These are phyloP conservation scores for Tricholoma matsutake DNA, from an alignment of 768 basidiomycete species.

Conservation along the genomic window DNA sequence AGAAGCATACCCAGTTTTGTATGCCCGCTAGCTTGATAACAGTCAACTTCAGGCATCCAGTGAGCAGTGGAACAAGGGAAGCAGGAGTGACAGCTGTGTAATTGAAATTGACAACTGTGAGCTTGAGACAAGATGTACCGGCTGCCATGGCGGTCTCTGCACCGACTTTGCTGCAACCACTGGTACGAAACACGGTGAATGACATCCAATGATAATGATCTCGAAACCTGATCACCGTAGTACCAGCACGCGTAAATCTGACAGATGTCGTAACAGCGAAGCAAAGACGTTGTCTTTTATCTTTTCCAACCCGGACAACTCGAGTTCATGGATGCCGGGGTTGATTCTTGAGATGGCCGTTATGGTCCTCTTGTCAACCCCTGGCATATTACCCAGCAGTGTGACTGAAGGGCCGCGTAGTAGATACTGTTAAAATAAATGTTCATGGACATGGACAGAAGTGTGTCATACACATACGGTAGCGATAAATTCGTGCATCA, in stretches of 20 bases:
- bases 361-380: slow-evolving; percentile 50
- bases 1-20: slow-evolving; percentile 50
- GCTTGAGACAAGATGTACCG: slow-evolving; percentile 37
- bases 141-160: slow-evolving; percentile 43
- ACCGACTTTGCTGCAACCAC: slow-evolving; percentile 60
- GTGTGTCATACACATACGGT: slow-evolving; percentile 36
- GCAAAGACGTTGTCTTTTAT: slow-evolving; percentile 52
- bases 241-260: slow-evolving; percentile 43
- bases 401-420: slow-evolving; percentile 49
- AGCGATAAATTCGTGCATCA: slow-evolving; percentile 53
- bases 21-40: slow-evolving; percentile 64
- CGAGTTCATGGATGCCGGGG: slow-evolving; percentile 41
- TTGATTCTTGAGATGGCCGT: slow-evolving; percentile 37
- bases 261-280: slow-evolving; percentile 41
- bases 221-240: slow-evolving; percentile 44
- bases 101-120: slow-evolving; percentile 54
- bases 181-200: slow-evolving; percentile 23
- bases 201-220: background rate
- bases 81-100: slow-evolving; percentile 54
- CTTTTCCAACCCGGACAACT: slow-evolving; percentile 50
- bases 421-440: slow-evolving; percentile 43
- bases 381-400: slow-evolving; percentile 48
- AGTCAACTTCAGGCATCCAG: slow-evolving; percentile 36
- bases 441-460: background rate
- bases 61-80: slow-evolving; percentile 44